Conservation (phyloP, 1,284 basidiomycete species). For the Ganoderma lingzhi region DNA sequence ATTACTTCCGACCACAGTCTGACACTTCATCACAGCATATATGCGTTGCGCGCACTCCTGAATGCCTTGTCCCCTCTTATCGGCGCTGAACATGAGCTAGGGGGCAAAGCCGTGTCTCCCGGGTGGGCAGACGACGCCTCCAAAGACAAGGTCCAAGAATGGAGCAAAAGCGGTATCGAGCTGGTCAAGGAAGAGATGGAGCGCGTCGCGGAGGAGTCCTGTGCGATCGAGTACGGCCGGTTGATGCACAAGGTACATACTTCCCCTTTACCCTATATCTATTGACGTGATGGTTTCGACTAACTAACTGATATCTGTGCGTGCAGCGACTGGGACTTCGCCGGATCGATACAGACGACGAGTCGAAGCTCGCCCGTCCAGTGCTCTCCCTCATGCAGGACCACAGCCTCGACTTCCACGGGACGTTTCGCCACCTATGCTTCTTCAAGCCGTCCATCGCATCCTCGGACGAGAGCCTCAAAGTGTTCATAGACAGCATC, state of each 20-base stretch:
- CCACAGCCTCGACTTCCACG: slow-evolving; percentile 84
- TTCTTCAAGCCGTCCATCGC: slow-evolving; percentile 66
- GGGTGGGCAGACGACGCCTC: slow-evolving; percentile 72
- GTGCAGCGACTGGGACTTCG: slow-evolving; percentile 78
- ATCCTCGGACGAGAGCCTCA: slow-evolving; percentile 31
- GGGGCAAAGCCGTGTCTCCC: slow-evolving; percentile 57
- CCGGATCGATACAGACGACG: slow-evolving; percentile 62
- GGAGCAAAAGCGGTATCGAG: slow-evolving; percentile 65
- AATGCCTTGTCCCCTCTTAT: slow-evolving; percentile 82
- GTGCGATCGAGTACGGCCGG: slow-evolving; percentile 65
- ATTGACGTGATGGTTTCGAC: background rate
- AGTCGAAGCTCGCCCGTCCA: slow-evolving; percentile 63
- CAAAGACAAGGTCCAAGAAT: slow-evolving; percentile 64
- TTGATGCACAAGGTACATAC: slow-evolving; percentile 71
- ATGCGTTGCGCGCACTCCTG: slow-evolving; percentile 80
- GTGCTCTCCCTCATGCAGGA: slow-evolving; percentile 75
- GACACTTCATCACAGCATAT: slow-evolving; percentile 56
- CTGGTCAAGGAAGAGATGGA: slow-evolving; percentile 67
- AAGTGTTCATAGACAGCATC: slow-evolving; percentile 57
- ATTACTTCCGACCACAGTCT: slow-evolving; percentile 33
- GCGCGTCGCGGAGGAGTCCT: slow-evolving; percentile 60
- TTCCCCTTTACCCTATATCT: background rate
- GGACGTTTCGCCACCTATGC: slow-evolving; percentile 77
- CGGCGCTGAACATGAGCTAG: slow-evolving; percentile 74
- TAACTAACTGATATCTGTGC: slow-evolving; percentile 2